Evolutionary conservation across 192 early-diverging fungal species (phyloP).

Genomic region (Chytriomyces sp.): DNA sequence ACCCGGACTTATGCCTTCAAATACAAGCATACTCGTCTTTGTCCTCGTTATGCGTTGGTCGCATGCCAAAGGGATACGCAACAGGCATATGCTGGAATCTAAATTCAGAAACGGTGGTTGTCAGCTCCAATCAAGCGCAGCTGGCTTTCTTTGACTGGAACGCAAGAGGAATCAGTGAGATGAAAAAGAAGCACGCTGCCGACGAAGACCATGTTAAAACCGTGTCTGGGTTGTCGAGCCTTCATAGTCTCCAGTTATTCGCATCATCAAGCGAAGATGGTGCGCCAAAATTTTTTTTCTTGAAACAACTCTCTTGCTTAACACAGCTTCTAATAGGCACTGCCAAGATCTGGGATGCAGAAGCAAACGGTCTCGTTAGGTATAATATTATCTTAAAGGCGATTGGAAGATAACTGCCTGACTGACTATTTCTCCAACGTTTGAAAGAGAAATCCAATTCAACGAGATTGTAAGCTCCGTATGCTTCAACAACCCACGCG

Average conservation of each 20-base stretch:
- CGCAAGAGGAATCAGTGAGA: not conserved
- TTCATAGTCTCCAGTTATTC: constrained; percentile 34
- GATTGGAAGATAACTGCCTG: not conserved
- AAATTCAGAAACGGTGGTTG: constrained; percentile 6
- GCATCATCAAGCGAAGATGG: constrained; percentile 51
- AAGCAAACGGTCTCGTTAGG: constrained; percentile 45
- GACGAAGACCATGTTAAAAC: constrained; percentile 55
- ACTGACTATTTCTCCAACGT: constrained; percentile 1
- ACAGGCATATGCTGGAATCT: constrained; percentile 15
- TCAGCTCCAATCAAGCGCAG: constrained; percentile 6
- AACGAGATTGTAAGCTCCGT: constrained; percentile 45
- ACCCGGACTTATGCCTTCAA: constrained; percentile 28
- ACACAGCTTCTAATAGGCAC: constrained; percentile 11
- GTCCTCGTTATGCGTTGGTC: not conserved
- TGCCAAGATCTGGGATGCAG: constrained; percentile 57
- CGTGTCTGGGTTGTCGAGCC: constrained; percentile 38
- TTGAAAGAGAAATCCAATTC: constrained; percentile 59
- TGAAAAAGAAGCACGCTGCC: constrained; percentile 37
- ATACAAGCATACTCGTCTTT: constrained; percentile 10
- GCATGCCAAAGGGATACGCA: constrained; percentile 17
- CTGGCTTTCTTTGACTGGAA: constrained; percentile 15
- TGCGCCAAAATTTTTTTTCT: not conserved
- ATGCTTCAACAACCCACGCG: constrained; percentile 49
- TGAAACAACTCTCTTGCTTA: not conserved
- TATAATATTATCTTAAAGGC: not conserved